Evolutionary conservation across 2,329 filamentous ascomycete genomes (phyloP).

Genomic region (Curvularia lunata): DNA sequence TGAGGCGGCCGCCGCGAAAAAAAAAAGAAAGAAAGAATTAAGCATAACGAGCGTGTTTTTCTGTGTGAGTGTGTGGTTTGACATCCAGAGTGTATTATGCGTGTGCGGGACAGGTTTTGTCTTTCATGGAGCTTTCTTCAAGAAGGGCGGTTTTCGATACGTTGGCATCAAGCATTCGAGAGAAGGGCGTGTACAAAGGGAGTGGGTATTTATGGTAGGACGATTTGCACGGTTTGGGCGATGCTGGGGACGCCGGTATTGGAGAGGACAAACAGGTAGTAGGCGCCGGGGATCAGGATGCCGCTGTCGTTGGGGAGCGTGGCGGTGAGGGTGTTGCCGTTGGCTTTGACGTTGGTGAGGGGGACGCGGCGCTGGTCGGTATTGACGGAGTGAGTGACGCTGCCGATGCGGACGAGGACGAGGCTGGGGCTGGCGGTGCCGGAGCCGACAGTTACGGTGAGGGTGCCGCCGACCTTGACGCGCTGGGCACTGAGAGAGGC

Average conservation of each 20-base stretch:
- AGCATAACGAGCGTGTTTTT: no score
- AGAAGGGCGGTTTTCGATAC: no score
- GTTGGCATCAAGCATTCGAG: no score
- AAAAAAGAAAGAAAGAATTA: no score
- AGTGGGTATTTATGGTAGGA: slow-evolving; percentile 19
- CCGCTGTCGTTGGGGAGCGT: slow-evolving; percentile 32
- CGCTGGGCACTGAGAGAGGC: slow-evolving; percentile 18
- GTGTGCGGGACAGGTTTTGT: no score
- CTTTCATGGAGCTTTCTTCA: no score
- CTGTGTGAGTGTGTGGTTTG: no score
- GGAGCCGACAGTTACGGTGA: slow-evolving; percentile 20
- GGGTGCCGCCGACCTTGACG: slow-evolving; percentile 29
- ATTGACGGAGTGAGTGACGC: slow-evolving; percentile 39
- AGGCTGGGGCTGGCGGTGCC: slow-evolving; percentile 18
- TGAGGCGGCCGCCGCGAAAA: no score
- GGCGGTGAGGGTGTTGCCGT: slow-evolving; percentile 18
- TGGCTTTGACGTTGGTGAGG: slow-evolving; percentile 17
- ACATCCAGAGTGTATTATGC: no score
- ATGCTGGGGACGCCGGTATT: slow-evolving; percentile 30
- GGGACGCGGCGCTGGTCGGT: slow-evolving; percentile 37
- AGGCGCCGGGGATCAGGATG: slow-evolving; percentile 33
- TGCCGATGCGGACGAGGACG: slow-evolving; percentile 33
- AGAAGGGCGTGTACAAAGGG: no score
- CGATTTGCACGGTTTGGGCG: slow-evolving; percentile 29
- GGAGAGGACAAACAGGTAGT: slow-evolving; percentile 33